phyloP scores from a whole-genome alignment of 345 rosid genomes.

The Firmiana major region DNA sequence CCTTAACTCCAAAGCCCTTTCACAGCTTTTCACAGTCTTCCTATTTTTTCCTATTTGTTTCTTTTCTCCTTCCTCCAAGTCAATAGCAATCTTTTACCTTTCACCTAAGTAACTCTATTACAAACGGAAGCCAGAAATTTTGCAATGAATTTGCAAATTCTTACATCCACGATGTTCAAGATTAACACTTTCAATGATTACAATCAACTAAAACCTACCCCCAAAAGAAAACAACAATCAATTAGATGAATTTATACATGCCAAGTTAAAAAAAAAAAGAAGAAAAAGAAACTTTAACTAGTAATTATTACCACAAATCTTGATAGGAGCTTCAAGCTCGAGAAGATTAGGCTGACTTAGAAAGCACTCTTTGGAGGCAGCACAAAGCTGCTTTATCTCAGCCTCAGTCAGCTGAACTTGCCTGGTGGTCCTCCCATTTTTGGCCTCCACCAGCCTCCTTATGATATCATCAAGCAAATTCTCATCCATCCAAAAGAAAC shows the following conservation, averaged over 20 bases:
- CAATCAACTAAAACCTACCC: background rate
- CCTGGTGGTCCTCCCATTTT: slow-evolving; percentile 27
- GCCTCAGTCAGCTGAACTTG: slow-evolving; percentile 30
- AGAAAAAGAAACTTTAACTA: background rate
- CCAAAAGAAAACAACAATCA: background rate
- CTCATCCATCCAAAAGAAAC: slow-evolving; percentile 18
- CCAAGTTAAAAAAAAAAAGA: background rate
- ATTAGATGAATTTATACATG: background rate
- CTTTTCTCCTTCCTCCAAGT: background rate
- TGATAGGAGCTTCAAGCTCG: slow-evolving; percentile 45
- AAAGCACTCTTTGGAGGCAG: slow-evolving; percentile 36
- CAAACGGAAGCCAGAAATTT: background rate
- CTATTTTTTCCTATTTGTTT: background rate
- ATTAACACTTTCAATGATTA: background rate
- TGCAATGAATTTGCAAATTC: background rate
- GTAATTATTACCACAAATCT: slow-evolving; percentile 37
- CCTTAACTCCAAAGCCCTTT: background rate
- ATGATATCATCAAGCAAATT: slow-evolving; percentile 35
- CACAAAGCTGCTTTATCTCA: slow-evolving; percentile 40
- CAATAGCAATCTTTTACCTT: background rate
- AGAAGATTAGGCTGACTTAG: slow-evolving; percentile 48
- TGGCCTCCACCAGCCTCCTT: slow-evolving; percentile 35
- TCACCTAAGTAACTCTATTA: background rate
- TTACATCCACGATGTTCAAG: background rate
- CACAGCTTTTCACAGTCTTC: background rate